These are phyloP conservation scores for Eutypella sp. DNA, from an alignment of 2,329 filamentous ascomycete genomes.

Conservation along the genomic window DNA sequence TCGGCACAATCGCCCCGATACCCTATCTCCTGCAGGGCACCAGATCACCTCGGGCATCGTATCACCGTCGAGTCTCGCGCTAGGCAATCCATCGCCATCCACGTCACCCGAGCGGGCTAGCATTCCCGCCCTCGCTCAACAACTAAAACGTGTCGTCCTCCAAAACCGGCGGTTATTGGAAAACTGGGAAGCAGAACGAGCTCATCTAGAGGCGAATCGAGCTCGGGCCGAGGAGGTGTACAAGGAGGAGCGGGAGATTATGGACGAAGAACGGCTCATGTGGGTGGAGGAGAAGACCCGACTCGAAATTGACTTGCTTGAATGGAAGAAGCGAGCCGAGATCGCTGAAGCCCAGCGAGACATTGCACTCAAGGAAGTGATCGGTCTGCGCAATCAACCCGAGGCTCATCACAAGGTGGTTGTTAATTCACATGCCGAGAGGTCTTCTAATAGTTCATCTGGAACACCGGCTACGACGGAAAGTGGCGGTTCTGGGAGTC, in stretches of 20 bases:
- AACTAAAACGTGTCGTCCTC: constrained; percentile 14
- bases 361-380: constrained; percentile 4
- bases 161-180: constrained; percentile 31
- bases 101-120: constrained; percentile 18
- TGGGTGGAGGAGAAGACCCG: constrained; percentile 42
- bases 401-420: background rate
- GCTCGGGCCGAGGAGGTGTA: constrained; percentile 52
- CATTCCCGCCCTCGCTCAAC: constrained; percentile 1
- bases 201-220: constrained; percentile 49
- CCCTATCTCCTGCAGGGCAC: too few species aligned
- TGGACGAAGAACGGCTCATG: constrained; percentile 44
- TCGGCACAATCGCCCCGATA: too few species aligned
- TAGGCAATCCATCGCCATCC: constrained; percentile 7
- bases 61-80: constrained; percentile 11
- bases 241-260: constrained; percentile 47
- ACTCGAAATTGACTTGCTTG: constrained; percentile 36
- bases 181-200: constrained; percentile 50
- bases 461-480: constrained; percentile 7
- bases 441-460: constrained; percentile 9
- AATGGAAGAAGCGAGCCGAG: constrained; percentile 34
- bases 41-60: constrained; percentile 14
- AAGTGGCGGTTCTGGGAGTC: constrained; percentile 14
- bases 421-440: background rate
- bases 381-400: constrained; percentile 1
- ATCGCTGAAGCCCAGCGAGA: constrained; percentile 13